Evolutionary conservation across 306 rosid genomes (phyloP), one percentile per base, ranked within the genome.

Genomic region (Ochetophila trinervis): DNA sequence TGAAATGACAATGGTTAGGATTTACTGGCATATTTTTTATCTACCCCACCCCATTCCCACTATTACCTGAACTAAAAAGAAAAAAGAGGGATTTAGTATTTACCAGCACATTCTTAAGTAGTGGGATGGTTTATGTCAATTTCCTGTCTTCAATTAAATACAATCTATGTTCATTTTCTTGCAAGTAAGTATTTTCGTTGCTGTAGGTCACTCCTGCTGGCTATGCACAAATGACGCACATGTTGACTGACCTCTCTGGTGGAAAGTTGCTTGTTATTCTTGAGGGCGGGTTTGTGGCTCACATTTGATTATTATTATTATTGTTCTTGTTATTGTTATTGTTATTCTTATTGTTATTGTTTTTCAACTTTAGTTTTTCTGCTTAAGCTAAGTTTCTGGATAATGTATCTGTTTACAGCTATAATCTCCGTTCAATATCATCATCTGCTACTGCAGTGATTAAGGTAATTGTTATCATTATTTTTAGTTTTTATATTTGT

Each of bases 201-300:
- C 34, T 75, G 74, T 78, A 93, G 99, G 84, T 93, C 67, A 90
- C 97, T 70, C 96, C 99, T 48, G 68, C 81, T 40, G 99, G 99
- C 74, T 93, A 93, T 82, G 97, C 96, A 66, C 84, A 78, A 74
- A 93, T 93, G 97, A 83, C 99, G 5, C 82, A 80, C 53, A 79
- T 93, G 95, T 77, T 90, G 88, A 83, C 79, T 60, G 74, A 65
- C 68, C 71, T 87, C 63, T 88, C 91, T 64, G 85, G 88, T 64
- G 99, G 99, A 82, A 93, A 93, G 83, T 63, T 93, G 85, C 94
- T 93, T 62, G 97, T 93, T 67, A 88, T 90, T 81, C 97, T 93
- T 37, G 97, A 88, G 88, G 99, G 97, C 76, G 97, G 97, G 99
- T 93, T 55, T 66, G 99, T 84, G 57, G 48, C 75, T 84, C 61